Evolutionary conservation across 164 flowering plant genomes (phyloP), one percentile per base, ranked within the genome.

Genomic region (Cinnamomum micranthum): DNA sequence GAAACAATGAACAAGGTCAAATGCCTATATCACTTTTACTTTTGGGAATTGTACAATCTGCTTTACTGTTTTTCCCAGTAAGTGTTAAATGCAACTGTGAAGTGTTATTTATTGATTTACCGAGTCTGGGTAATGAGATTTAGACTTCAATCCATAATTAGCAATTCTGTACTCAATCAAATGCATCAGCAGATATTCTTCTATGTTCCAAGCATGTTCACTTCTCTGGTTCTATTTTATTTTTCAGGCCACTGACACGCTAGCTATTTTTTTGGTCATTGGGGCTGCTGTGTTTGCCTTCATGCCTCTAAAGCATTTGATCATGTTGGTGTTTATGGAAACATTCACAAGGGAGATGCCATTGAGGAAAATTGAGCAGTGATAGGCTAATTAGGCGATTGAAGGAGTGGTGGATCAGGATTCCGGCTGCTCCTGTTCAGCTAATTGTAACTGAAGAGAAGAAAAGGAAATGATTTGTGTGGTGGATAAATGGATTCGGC

Each of bases 391-490:
- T 83, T 62, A 86, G 98, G 79, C 83, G 95, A 71, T 59, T 83
- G 19, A 87, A 88, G 81, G 98, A 94, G 71, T 94, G 97, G 97
- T 94, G 98, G 98, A 58, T 86, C 52, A 80, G 89, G 65, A 86
- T 94, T 71, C 97, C 98, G 12, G 97, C 95, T 71, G 97, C 95
- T 76, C 97, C 98, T 31, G 93, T 92, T 79, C 86, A 81, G 75
- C 88, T 94, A 58, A 74, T 85, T 22, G 87, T 84, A 81, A 68
- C 73, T 10, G 90, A 87, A 23, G 87, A 87, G 68, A 89, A 71
- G 78, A 87, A 86, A 58, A 14, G 25, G 23, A 60, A 59, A 9
- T 52, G 65, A 71, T n/a, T 24, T 0, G n/a, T 55, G 20, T 20
- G 17, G 17, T 15, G 60, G n/a, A 19, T 41, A 41, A 41, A 41